Evolutionary conservation across 495 filamentous ascomycete genomes (phyloP).

Genomic region (Penicillium goetzii): DNA sequence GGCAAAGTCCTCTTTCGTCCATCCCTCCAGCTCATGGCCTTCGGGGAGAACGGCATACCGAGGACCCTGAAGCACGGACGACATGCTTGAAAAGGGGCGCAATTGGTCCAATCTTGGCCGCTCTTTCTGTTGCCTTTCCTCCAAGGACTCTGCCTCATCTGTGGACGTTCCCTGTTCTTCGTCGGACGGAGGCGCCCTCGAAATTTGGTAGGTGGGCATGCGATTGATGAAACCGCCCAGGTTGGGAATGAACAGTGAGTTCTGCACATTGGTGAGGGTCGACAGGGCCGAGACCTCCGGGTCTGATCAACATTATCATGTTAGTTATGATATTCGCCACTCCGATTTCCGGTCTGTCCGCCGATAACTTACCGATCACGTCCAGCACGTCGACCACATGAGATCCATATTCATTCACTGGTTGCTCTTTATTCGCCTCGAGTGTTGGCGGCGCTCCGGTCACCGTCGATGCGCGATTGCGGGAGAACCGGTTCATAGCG

Average conservation of each 20-base stretch:
- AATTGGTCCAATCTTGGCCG: conserved; percentile 37
- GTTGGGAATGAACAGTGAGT: conserved; percentile 76
- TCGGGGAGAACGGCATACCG: conserved; percentile 54
- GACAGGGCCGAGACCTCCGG: conserved; percentile 75
- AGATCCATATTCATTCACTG: conserved; percentile 53
- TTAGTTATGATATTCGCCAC: conserved; percentile 3
- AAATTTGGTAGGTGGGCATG: conserved; percentile 73
- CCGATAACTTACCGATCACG: conserved; percentile 61
- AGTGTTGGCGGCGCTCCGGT: conserved; percentile 32
- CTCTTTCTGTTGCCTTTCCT: conserved; percentile 28
- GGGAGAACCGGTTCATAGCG: conserved; percentile 37
- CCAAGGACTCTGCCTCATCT: conserved; percentile 34
- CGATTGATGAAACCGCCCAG: conserved; percentile 68
- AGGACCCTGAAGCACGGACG: conserved; percentile 37
- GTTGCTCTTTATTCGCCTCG: conserved; percentile 14
- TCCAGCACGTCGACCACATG: conserved; percentile 71
- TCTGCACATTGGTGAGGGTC: conserved; percentile 78
- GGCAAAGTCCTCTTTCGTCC: conserved; percentile 68
- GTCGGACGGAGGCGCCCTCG: conserved; percentile 46
- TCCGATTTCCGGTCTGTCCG: background rate
- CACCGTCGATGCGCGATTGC: conserved; percentile 44
- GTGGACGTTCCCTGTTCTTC: conserved; percentile 39
- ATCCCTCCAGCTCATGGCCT: conserved; percentile 66
- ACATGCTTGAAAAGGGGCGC: conserved; percentile 36
- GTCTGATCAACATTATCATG: conserved; percentile 47